Base-by-base conservation (phyloP, 176 grass and related monocot species). In the Avena atlantica region DNA sequence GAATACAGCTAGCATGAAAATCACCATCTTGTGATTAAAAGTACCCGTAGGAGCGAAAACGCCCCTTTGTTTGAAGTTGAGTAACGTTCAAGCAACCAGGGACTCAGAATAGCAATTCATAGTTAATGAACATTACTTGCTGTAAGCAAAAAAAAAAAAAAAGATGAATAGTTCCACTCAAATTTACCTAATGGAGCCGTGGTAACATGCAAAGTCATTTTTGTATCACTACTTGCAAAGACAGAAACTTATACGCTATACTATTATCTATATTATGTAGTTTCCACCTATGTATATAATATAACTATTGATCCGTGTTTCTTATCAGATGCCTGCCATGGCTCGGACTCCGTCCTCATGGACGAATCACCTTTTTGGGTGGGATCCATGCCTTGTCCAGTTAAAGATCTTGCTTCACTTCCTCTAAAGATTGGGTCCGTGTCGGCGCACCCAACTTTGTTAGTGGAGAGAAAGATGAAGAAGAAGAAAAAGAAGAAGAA, bases 191-290 rank as follows among this genome's bases (percentile, higher is more conserved):
- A 62, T 62, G 59, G 59, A 62, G n/a, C 58, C 19, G 59, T 24
- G 2, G 9, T 24, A 24, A 62, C n/a, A 24, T 9, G 3, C 59
- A n/a, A 62, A 62, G 59, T 24, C 59, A 98, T 95, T 83, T 98
- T 98, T 56, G 91, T 95, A 20, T 93, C 65, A 98, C 93, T 98
- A 93, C 74, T 87, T 93, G 60, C 70, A 93, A 92, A 93, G 92
- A 86, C 91, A 98, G 78, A 93, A 59, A 62, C 11, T 12, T 62
- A 24, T 12, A 20, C 10, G n/a, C 20, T 6, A 12, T 24, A 12
- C 8, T 60, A 8, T 9, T 25, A 25, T 25, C 25, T 60, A 60
- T 60, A n/a, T n/a, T 21, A 55, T 55, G 52, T 55, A 55, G 16
- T 55, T 55, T 55, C 14, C 1, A 55, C 14, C 52, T 55, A 55